These are phyloP conservation scores for Amanita molliuscula DNA, from an alignment of 768 basidiomycete genomes.

Conservation along the genomic window DNA sequence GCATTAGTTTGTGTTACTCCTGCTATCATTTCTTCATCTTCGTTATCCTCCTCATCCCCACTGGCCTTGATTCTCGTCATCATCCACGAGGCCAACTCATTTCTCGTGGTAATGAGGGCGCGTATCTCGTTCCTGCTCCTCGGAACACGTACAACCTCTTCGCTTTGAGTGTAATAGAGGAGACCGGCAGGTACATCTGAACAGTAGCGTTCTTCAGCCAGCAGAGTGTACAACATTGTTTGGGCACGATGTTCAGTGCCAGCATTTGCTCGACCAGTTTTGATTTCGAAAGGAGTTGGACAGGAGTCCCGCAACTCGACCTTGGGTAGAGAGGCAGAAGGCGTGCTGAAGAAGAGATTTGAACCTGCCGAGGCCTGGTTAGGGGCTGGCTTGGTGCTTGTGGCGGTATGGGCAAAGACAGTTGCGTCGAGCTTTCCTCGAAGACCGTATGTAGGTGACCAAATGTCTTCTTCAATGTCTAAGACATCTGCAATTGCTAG, in stretches of 20 bases:
- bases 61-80: constrained; percentile 31
- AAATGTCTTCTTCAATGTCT: constrained; percentile 95
- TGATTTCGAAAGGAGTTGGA: constrained; percentile 77
- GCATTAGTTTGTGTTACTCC: constrained; percentile 9
- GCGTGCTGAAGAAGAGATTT: constrained; percentile 27
- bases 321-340: not conserved
- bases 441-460: constrained; percentile 90
- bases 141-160: constrained; percentile 82
- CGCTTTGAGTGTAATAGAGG: constrained; percentile 89
- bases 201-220: constrained; percentile 84
- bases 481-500: constrained; percentile 71
- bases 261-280: constrained; percentile 71
- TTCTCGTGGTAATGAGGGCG: constrained; percentile 71
- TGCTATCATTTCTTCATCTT: constrained; percentile 10
- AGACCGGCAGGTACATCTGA: constrained; percentile 72
- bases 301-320: not conserved
- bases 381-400: constrained; percentile 12
- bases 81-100: constrained; percentile 77
- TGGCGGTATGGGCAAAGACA: constrained; percentile 38
- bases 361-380: constrained; percentile 14
- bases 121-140: constrained; percentile 74
- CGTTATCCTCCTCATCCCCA: constrained; percentile 9
- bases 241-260: constrained; percentile 95
- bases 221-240: constrained; percentile 92
- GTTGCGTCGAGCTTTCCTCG: constrained; percentile 96